Evolutionary conservation across 2,329 filamentous ascomycete species (phyloP), one percentile per base, ranked within the genome.

Genomic region (Fusarium sp.): DNA sequence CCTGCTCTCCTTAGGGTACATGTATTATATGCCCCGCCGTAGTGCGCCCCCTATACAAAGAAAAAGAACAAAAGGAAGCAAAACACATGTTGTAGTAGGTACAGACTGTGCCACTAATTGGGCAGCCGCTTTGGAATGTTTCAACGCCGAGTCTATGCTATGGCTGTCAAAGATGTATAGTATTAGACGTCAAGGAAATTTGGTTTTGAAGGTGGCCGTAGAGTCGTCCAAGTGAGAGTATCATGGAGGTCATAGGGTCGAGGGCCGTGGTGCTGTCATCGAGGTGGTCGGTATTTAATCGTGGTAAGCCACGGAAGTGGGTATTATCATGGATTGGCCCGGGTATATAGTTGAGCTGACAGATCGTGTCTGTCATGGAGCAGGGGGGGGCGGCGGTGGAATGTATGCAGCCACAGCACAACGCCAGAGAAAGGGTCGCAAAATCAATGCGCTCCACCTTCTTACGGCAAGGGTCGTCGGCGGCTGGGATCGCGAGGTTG

Each of bases 401-500:
- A 19, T 48, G 47, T 45, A 49, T 47, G 19, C 47, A 49, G 36
- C 45, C 49, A 42, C 6, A 47, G 57, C 45, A 38, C 43, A 31
- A 15, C 37, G 54, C 52, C 29, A 15, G 8, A 6, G 47, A 49
- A 48, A 56, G 52, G 41, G 58, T 65, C 61, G 58, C 65, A 61
- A 49, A 33, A 51, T 33, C 5, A 13, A 58, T 57, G 61, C 55
- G 64, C 61, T 42, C 53, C 49, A 32, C 58, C 42, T 53, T 49
- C 64, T 72, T 62, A 76, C 50, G 75, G 75, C 43, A 75, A 61
- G 6, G 71, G 70, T 52, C 73, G 72, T 66, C 77, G 75, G 50
- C 78, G 78, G 49, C 71, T 74, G 23, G 80, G 80, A 68, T 82
- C 79, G 52, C 79, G 77, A 9, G 79, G 79, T 41, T 80, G 79